phyloP scores from a whole-genome alignment of 148 eudicot genomes.

The Spergularia marina region DNA sequence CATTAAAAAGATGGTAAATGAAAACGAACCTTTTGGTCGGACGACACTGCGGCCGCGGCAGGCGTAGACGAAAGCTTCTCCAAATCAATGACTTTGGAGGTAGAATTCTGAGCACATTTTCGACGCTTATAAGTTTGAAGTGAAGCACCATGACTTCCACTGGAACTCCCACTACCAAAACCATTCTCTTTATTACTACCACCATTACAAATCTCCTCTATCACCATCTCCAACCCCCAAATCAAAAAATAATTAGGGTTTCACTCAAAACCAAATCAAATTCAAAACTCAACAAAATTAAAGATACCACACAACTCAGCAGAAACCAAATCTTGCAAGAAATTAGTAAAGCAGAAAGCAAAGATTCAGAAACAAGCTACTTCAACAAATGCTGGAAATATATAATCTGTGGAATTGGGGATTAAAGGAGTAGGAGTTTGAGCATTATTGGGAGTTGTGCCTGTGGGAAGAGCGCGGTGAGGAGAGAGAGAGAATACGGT shows the following conservation, averaged over 20 bases:
- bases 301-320: not conserved
- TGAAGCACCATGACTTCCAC: constrained; percentile 32
- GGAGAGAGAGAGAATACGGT: not conserved
- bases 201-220: constrained; percentile 17
- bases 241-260: constrained; percentile 17
- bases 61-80: constrained; percentile 24
- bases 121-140: constrained; percentile 49
- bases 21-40: constrained; percentile 32
- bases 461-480: not conserved
- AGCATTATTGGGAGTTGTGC: not conserved
- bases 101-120: constrained; percentile 25
- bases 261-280: not conserved
- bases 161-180: constrained; percentile 23
- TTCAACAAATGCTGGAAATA: not conserved
- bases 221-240: constrained; percentile 8
- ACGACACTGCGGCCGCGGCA: constrained; percentile 3
- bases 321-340: not conserved
- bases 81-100: constrained; percentile 15
- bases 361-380: not conserved
- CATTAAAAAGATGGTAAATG: not conserved
- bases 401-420: not conserved
- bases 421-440: not conserved
- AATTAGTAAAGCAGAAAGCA: not conserved
- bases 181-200: constrained; percentile 12
- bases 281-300: not conserved